Base-by-base conservation (phyloP, 495 filamentous ascomycete species). In the Podospora anserina region DNA sequence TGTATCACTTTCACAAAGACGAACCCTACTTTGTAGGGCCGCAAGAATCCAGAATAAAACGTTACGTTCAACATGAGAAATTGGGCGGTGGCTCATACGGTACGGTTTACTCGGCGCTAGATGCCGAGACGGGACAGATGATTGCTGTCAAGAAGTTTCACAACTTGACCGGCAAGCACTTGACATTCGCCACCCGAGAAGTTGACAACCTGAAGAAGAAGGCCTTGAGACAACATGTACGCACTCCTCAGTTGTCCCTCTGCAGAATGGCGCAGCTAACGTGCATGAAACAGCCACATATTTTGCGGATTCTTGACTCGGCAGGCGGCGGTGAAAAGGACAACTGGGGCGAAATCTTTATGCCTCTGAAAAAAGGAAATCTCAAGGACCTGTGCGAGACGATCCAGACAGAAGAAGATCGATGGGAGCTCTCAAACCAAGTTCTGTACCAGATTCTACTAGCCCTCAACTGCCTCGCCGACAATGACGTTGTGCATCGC, bases 401-500 rank as follows among this genome's bases (percentile, higher is more conserved):
- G 0, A 28, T 26, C 5, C 34, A 32, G 28, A 26, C n/a, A 13
- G 28, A 32, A 0, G 23, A 58, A 5, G 58, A 65, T 20, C 34
- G 49, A 1, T 44, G 56, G 3, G 18, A 7, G 2, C 13, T 77
- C 4, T 69, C 70, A 49, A 49, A 73, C 18, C 39, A 65, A 6
- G 76, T 75, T 7, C 61, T 80, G 9, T n/a, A 70, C 2, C 78
- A 81, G 63, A 77, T 77, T 72, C 71, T 81, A 3, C 69, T 71
- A 0, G 79, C 76, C 1, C 71, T 81, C 2, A 59, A 77, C 4
- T 79, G 72, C 65, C 69, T 80, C 3, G 72, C 66, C 0, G 20
- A 15, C 0, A 63, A 92, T 72, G 85, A 86, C 27, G 88, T 94
- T 68, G 87, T 93, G 66, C 91, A 93, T 75, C 84, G 91, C 6